Evolutionary conservation across 768 basidiomycete species (phyloP).

Genomic region (Trametopsis cervina): DNA sequence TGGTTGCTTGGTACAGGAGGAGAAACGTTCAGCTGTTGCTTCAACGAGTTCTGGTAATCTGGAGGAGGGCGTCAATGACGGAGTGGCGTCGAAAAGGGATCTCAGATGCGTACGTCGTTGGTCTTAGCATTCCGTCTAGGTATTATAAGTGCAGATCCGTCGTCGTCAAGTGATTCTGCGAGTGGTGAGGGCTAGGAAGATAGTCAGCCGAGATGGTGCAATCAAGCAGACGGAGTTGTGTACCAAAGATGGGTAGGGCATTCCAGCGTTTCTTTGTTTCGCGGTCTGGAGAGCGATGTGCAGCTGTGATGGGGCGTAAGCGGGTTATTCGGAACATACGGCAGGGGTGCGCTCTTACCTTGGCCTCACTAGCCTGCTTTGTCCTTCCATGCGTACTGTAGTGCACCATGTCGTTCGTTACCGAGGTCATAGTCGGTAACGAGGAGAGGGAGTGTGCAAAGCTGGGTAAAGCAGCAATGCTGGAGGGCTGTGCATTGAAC

Average conservation of each 20-base stretch:
- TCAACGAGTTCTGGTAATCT: neutral
- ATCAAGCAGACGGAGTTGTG: neutral
- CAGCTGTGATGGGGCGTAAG: slow-evolving; percentile 13
- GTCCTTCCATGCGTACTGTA: slow-evolving; percentile 19
- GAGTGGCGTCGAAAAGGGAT: neutral
- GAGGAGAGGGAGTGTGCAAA: slow-evolving; percentile 24
- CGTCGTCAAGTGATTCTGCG: slow-evolving; percentile 12
- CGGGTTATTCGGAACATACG: neutral
- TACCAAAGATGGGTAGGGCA: slow-evolving; percentile 6
- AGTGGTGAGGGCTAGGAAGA: slow-evolving; percentile 7
- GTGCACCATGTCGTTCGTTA: slow-evolving; percentile 25
- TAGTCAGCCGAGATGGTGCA: neutral
- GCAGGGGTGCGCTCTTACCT: slow-evolving; percentile 14
- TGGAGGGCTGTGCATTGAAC: neutral
- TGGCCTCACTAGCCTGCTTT: slow-evolving; percentile 22
- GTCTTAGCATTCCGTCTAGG: slow-evolving; percentile 15
- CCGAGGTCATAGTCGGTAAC: slow-evolving; percentile 23
- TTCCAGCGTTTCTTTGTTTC: slow-evolving; percentile 16
- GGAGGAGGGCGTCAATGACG: neutral
- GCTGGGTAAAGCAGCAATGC: slow-evolving; percentile 23
- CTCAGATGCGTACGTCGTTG: slow-evolving; percentile 6
- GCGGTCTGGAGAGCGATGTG: slow-evolving; percentile 20
- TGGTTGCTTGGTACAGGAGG: neutral
- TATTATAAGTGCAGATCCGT: slow-evolving; percentile 21
- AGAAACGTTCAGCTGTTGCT: neutral